phyloP scores from a whole-genome alignment of 108 stramenopile genomes.

The Cyclotella cryptica region DNA sequence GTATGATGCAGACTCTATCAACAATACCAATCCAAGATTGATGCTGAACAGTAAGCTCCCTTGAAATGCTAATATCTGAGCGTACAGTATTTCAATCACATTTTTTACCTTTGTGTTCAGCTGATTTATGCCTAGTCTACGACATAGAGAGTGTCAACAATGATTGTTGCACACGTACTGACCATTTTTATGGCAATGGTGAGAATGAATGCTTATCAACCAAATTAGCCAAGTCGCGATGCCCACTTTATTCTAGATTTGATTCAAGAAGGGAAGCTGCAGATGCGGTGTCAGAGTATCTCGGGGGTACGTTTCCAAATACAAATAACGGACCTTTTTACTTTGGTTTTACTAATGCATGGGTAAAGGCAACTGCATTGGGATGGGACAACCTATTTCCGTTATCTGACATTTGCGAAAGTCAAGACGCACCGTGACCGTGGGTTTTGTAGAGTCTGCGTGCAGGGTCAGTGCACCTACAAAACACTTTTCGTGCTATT shows the following conservation, averaged over 20 bases:
- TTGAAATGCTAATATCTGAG: background rate
- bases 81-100: background rate
- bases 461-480: no score
- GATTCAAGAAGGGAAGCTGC: slow-evolving; percentile 26
- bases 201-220: slow-evolving; percentile 24
- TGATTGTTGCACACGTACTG: slow-evolving; percentile 50
- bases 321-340: slow-evolving; percentile 45
- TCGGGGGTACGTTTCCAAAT: slow-evolving; percentile 23
- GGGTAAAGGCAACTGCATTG: slow-evolving; percentile 47
- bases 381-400: slow-evolving; percentile 11
- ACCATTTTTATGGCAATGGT: slow-evolving; percentile 36
- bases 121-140: slow-evolving; percentile 51
- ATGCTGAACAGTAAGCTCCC: slow-evolving; percentile 43
- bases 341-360: slow-evolving; percentile 29
- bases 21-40: slow-evolving; percentile 40
- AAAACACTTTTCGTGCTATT: no score
- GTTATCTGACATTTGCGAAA: slow-evolving; percentile 9
- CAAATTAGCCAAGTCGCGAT: slow-evolving; percentile 6
- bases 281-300: slow-evolving; percentile 29
- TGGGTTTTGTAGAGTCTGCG: no score
- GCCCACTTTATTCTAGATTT: slow-evolving; percentile 9
- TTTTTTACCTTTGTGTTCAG: slow-evolving; percentile 3
- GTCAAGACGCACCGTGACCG: no score
- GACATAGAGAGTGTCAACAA: slow-evolving; percentile 30
- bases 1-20: no score